These are phyloP conservation scores for Panaeolus papilionaceus DNA, from an alignment of 768 basidiomycete species.

Conservation along the genomic window DNA sequence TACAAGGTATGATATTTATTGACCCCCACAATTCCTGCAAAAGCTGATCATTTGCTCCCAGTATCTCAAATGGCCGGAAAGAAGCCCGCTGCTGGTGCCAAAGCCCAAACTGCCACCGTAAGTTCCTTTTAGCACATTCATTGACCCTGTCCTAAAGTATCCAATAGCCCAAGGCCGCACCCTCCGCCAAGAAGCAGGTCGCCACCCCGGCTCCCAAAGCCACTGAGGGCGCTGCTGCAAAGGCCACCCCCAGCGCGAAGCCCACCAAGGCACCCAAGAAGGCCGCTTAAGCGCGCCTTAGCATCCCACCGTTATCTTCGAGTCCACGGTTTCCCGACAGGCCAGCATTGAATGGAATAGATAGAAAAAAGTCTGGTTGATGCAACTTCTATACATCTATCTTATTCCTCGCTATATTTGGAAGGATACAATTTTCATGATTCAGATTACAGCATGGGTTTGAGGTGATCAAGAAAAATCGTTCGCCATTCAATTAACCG, in stretches of 20 bases:
- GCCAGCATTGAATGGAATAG: slow-evolving; percentile 13
- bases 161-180: slow-evolving; percentile 26
- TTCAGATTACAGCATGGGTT: background rate
- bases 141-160: background rate
- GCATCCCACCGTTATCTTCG: background rate
- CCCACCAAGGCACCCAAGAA: slow-evolving; percentile 28
- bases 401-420: slow-evolving; percentile 10
- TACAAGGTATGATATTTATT: slow-evolving; percentile 17
- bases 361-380: slow-evolving; percentile 8
- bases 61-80: slow-evolving; percentile 30
- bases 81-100: slow-evolving; percentile 26
- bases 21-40: background rate
- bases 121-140: background rate
- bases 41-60: slow-evolving; percentile 5
- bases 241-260: slow-evolving; percentile 23
- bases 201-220: slow-evolving; percentile 18
- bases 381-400: background rate
- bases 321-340: slow-evolving; percentile 8
- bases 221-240: slow-evolving; percentile 21
- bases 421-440: background rate
- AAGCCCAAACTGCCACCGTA: slow-evolving; percentile 15
- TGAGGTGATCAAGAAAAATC: background rate
- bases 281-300: slow-evolving; percentile 15
- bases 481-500: background rate
- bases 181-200: slow-evolving; percentile 27